phyloP scores from a whole-genome alignment of 495 filamentous ascomycete genomes.

The Hypomontagnella submonticulosa region DNA sequence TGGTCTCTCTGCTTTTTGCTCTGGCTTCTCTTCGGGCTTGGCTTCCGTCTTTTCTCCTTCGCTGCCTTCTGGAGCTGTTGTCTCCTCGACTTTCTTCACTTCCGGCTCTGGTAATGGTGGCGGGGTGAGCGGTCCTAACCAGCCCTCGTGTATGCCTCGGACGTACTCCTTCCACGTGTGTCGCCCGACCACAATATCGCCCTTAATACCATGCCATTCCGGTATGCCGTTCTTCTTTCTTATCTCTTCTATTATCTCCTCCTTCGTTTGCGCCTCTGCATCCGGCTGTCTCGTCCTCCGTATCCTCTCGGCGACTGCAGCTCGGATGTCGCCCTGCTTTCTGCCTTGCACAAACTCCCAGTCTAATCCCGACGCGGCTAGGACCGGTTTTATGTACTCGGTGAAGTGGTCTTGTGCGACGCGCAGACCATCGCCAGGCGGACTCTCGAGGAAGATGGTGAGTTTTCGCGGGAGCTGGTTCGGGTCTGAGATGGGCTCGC shows the following conservation, averaged over 20 bases:
- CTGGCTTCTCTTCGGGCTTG: conserved; percentile 58
- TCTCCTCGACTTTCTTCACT: conserved; percentile 51
- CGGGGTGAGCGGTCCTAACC: conserved; percentile 80
- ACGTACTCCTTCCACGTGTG: conserved; percentile 99
- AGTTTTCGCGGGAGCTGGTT: conserved; percentile 81
- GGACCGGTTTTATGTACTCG: conserved; percentile 92
- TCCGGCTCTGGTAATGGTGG: conserved; percentile 47
- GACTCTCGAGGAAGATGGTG: conserved; percentile 85
- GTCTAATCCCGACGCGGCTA: conserved; percentile 89
- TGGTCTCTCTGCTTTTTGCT: conserved; percentile 57
- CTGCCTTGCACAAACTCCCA: conserved; percentile 95
- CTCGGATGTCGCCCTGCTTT: conserved; percentile 86
- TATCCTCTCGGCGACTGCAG: conserved; percentile 82
- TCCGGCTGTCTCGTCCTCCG: conserved; percentile 67
- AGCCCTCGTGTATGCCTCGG: conserved; percentile 92
- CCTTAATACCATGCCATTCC: conserved; percentile 77
- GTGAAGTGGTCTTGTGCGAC: conserved; percentile 91
- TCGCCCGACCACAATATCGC: conserved; percentile 89
- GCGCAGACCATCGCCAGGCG: conserved; percentile 85
- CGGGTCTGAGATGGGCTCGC: conserved; percentile 75
- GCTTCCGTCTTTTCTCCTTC: conserved; percentile 42
- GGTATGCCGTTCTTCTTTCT: conserved; percentile 69
- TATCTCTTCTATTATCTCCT: conserved; percentile 66
- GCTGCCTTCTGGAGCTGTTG: conserved; percentile 41
- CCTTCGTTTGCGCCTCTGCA: conserved; percentile 58